phyloP scores from a whole-genome alignment of 2,329 filamentous ascomycete species.

The Paecilomyces niveus region DNA sequence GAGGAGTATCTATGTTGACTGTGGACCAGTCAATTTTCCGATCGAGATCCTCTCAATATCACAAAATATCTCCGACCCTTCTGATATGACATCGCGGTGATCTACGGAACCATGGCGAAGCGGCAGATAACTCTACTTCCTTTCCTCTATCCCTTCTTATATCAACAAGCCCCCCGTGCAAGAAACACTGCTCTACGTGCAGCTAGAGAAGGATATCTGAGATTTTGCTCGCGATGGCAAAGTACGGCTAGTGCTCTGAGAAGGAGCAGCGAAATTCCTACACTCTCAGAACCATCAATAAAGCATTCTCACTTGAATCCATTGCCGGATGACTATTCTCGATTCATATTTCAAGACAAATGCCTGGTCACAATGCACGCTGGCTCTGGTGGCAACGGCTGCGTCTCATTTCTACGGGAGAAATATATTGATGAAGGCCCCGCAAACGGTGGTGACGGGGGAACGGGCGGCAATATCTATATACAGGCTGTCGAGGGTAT shows the following conservation, averaged over 20 bases:
- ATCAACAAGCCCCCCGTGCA: conserved; percentile 10
- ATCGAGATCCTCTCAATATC: neutral
- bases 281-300: conserved; percentile 11
- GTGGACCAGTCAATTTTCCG: neutral
- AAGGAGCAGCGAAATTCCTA: conserved; percentile 5
- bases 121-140: conserved; percentile 18
- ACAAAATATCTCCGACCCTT: neutral
- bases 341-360: conserved; percentile 79
- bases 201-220: conserved; percentile 1
- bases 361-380: conserved; percentile 71
- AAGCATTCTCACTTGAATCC: conserved; percentile 63
- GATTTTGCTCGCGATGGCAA: conserved; percentile 13
- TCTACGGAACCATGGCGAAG: conserved; percentile 7
- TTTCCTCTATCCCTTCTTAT: conserved; percentile 27
- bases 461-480: conserved; percentile 84
- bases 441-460: conserved; percentile 90
- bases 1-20: neutral
- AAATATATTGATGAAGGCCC: conserved; percentile 84
- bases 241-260: conserved; percentile 10
- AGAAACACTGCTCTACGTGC: conserved; percentile 7
- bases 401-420: conserved; percentile 88
- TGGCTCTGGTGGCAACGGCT: conserved; percentile 80
- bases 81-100: neutral
- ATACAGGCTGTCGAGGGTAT: conserved; percentile 89
- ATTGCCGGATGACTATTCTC: conserved; percentile 72